phyloP scores from a whole-genome alignment of 2,329 filamentous ascomycete species.

The Colletotrichum scovillei region DNA sequence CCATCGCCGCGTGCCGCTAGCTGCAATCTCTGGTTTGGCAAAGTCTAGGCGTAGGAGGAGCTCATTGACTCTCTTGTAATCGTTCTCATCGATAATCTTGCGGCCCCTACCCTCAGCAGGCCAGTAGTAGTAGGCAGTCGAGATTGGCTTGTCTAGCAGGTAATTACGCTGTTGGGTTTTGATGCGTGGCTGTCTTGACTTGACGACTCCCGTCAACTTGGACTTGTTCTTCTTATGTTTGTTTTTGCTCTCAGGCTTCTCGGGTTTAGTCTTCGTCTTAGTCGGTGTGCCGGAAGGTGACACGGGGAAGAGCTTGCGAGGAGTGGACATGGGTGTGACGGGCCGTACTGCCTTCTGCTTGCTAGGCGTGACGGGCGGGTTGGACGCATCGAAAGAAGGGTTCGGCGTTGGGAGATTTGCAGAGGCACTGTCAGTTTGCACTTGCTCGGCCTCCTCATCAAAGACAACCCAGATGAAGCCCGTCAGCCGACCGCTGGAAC shows the following conservation, averaged over 20 bases:
- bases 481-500: constrained; percentile 89
- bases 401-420: constrained; percentile 42
- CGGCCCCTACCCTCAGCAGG: constrained; percentile 70
- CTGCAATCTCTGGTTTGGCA: constrained; percentile 70
- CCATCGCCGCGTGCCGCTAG: constrained; percentile 76
- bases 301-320: constrained; percentile 45
- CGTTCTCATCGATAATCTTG: constrained; percentile 70
- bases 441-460: constrained; percentile 57
- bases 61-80: constrained; percentile 76
- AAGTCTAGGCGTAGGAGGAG: constrained; percentile 81
- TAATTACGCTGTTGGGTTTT: constrained; percentile 68
- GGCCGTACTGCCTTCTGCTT: constrained; percentile 39
- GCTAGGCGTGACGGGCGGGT: constrained; percentile 46
- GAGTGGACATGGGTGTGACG: constrained; percentile 46
- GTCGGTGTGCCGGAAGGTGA: constrained; percentile 15
- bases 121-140: constrained; percentile 75
- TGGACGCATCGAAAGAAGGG: constrained; percentile 41
- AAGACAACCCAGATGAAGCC: constrained; percentile 96
- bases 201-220: constrained; percentile 68
- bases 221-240: constrained; percentile 59
- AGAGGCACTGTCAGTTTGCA: not conserved
- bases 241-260: constrained; percentile 38
- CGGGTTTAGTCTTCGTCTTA: constrained; percentile 52
- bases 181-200: constrained; percentile 71
- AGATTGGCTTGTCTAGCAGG: constrained; percentile 59